Conservation (phyloP, 2,329 filamentous ascomycete species). For the Cyclaneusma minus region DNA sequence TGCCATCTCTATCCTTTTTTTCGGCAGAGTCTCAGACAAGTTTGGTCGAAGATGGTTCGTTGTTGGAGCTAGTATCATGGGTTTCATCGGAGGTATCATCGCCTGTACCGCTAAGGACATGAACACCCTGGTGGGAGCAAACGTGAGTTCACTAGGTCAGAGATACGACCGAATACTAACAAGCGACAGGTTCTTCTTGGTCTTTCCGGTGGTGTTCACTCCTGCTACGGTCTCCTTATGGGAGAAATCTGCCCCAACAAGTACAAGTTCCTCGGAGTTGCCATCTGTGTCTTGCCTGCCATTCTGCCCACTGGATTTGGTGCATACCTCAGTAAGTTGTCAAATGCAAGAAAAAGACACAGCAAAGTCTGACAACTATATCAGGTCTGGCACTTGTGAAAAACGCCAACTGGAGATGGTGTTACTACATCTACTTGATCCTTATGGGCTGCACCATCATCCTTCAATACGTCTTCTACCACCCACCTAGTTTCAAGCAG, state of each 20-base stretch:
- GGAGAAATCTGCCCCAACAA: constrained; percentile 26
- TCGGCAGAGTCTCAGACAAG: constrained; percentile 26
- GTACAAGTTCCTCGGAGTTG: constrained; percentile 18
- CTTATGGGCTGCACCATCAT: constrained; percentile 19
- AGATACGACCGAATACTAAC: neutral
- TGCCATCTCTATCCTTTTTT: no score
- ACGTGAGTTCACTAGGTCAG: no score
- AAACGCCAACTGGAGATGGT: constrained; percentile 18
- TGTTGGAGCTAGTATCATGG: constrained; percentile 18
- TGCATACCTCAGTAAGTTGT: no score
- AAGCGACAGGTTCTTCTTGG: constrained; percentile 13
- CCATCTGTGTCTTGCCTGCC: constrained; percentile 7
- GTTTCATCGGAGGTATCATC: constrained; percentile 21
- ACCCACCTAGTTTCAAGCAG: constrained; percentile 28
- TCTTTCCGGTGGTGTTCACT: constrained; percentile 15
- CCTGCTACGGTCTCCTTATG: constrained; percentile 17
- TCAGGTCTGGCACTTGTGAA: constrained; percentile 20
- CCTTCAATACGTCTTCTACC: constrained; percentile 25
- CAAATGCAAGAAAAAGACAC: no score
- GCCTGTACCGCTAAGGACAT: constrained; percentile 16
- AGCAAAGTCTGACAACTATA: no score
- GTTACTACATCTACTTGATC: constrained; percentile 26
- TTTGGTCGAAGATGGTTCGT: constrained; percentile 27
- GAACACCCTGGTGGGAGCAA: constrained; percentile 17
- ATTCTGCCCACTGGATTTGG: constrained; percentile 7